A percentile compares a stretch with the other conserved stretches of the same genome.
phyloP scores from a whole-genome alignment of 2,329 filamentous ascomycete species.

The Byssochlamys sp. region DNA sequence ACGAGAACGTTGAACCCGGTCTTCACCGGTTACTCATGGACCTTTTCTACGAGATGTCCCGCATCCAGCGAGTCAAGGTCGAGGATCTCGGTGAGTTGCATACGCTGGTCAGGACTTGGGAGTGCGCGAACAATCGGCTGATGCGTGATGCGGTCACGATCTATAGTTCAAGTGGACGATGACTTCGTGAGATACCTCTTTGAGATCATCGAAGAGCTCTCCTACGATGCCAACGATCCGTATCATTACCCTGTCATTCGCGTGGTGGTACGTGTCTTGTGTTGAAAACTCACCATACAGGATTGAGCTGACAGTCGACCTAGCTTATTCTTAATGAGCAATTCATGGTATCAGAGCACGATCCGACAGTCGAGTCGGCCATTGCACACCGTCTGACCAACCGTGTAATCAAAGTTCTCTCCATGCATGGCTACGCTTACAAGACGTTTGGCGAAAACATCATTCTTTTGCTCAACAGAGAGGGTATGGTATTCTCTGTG shows the following conservation, averaged over 20 bases:
- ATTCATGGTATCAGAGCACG: slow-evolving; percentile 73
- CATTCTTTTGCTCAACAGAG: slow-evolving; percentile 85
- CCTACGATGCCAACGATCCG: slow-evolving; percentile 78
- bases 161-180: slow-evolving; percentile 55
- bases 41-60: slow-evolving; percentile 89
- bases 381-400: slow-evolving; percentile 61
- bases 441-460: slow-evolving; percentile 97
- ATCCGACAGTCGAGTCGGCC: slow-evolving; percentile 33
- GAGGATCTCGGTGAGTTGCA: slow-evolving; percentile 63
- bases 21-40: slow-evolving; percentile 76
- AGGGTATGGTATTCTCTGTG: slow-evolving; percentile 43
- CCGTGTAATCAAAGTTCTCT: slow-evolving; percentile 82
- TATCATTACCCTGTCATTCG: slow-evolving; percentile 94
- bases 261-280: slow-evolving; percentile 58
- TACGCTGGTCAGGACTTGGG: not conserved
- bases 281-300: not conserved
- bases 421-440: slow-evolving; percentile 66
- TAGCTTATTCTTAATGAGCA: slow-evolving; percentile 94
- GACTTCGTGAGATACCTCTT: slow-evolving; percentile 76
- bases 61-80: slow-evolving; percentile 69
- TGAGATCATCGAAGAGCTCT: slow-evolving; percentile 75
- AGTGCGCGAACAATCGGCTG: not conserved
- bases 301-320: slow-evolving; percentile 10
- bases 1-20: slow-evolving; percentile 43
- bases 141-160: not conserved